Conservation (phyloP, 805 yeast genomes). For the Wickerhamomyces sydowiorum region DNA sequence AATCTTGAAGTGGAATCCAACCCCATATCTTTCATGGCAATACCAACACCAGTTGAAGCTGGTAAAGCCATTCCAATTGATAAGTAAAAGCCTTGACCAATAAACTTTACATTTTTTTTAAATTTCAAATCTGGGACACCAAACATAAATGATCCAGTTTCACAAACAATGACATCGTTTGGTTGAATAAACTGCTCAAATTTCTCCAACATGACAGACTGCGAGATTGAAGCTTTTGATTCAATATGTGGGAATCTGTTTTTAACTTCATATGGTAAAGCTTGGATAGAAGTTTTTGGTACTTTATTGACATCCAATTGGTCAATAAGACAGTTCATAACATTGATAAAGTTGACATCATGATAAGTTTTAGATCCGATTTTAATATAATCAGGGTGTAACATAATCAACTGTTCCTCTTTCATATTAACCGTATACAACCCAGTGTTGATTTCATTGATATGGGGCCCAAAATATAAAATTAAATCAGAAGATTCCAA, state of each 20-base stretch:
- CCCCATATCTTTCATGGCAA: slow-evolving; percentile 57
- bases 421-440: slow-evolving; percentile 46
- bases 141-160: slow-evolving; percentile 81
- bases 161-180: slow-evolving; percentile 69
- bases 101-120: slow-evolving; percentile 43
- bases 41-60: slow-evolving; percentile 74
- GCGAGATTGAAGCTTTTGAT: slow-evolving; percentile 35
- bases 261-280: slow-evolving; percentile 12
- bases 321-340: slow-evolving; percentile 38
- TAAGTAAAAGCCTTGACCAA: slow-evolving; percentile 71
- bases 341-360: slow-evolving; percentile 43
- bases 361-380: slow-evolving; percentile 36
- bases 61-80: slow-evolving; percentile 91
- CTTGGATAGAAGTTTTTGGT: slow-evolving; percentile 8
- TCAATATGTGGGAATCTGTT: slow-evolving; percentile 19
- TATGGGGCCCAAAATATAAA: slow-evolving; percentile 61
- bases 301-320: slow-evolving; percentile 28
- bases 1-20: slow-evolving; percentile 42
- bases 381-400: slow-evolving; percentile 49
- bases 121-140: slow-evolving; percentile 64
- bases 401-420: slow-evolving; percentile 35
- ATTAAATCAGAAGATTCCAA: slow-evolving; percentile 60
- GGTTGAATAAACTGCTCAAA: slow-evolving; percentile 43
- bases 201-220: slow-evolving; percentile 35
- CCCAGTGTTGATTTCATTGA: slow-evolving; percentile 68